phyloP scores from a whole-genome alignment of 257 asterid genomes.

The Eucommia ulmoides region DNA sequence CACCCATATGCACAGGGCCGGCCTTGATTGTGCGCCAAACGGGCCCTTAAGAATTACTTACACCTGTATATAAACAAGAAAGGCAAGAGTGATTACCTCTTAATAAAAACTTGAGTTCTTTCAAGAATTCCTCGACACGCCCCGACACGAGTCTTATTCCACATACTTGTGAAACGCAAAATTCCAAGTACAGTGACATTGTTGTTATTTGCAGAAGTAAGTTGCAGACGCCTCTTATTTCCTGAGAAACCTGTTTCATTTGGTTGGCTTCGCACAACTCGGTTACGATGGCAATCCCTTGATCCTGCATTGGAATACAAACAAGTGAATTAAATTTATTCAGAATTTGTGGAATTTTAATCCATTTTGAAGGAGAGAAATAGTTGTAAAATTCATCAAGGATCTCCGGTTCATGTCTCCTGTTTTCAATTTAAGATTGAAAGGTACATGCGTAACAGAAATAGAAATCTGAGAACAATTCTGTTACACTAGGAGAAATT shows the following conservation, averaged over 20 bases:
- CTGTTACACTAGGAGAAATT: no score
- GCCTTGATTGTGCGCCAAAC: neutral
- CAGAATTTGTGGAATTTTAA: no score
- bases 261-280: slow-evolving; percentile 77
- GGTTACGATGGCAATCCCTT: slow-evolving; percentile 56
- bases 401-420: neutral
- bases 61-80: slow-evolving; percentile 1
- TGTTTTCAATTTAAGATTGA: no score
- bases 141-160: slow-evolving; percentile 87
- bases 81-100: slow-evolving; percentile 38
- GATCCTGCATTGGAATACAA: slow-evolving; percentile 40
- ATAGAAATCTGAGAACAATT: no score
- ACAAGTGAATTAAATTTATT: no score
- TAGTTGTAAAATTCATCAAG: neutral
- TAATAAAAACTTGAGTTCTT: slow-evolving; percentile 39
- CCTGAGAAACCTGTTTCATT: slow-evolving; percentile 40
- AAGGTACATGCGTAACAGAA: no score
- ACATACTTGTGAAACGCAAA: slow-evolving; percentile 83
- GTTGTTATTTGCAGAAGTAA: slow-evolving; percentile 54
- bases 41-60: no score
- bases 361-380: neutral
- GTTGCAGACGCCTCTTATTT: slow-evolving; percentile 42
- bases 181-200: slow-evolving; percentile 82
- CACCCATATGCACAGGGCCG: neutral
- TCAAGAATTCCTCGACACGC: slow-evolving; percentile 65